phyloP scores from a whole-genome alignment of 192 early-diverging fungal species.

The Endogone sp. region DNA sequence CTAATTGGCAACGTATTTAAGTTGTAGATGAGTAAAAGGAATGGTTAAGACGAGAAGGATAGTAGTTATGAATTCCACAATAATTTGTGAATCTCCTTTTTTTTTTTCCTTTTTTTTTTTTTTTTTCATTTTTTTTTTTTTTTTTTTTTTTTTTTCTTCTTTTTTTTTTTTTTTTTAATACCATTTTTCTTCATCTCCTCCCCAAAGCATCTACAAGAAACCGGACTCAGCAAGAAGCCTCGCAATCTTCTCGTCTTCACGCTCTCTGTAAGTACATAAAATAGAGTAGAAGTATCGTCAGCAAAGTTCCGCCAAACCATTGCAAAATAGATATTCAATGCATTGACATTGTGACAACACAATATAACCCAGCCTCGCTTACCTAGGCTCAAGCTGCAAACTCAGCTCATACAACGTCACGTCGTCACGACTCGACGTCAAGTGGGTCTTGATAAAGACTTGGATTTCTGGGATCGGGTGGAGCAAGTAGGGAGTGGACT shows the following conservation, averaged over 20 bases:
- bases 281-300: neutral
- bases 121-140: neutral
- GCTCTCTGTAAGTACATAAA: slow-evolving; percentile 43
- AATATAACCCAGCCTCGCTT: slow-evolving; percentile 4
- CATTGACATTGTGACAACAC: neutral
- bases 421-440: slow-evolving; percentile 68
- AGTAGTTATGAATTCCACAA: neutral
- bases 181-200: neutral
- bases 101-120: neutral
- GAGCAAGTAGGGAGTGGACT: slow-evolving; percentile 79
- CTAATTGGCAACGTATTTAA: too few species aligned
- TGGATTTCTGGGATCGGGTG: slow-evolving; percentile 84
- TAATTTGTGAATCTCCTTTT: neutral
- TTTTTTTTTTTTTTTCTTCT: neutral
- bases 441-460: slow-evolving; percentile 62
- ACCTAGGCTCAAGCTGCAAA: slow-evolving; percentile 80
- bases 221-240: slow-evolving; percentile 74
- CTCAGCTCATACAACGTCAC: slow-evolving; percentile 75
- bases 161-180: neutral
- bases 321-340: neutral
- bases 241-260: slow-evolving; percentile 78
- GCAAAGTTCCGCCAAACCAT: neutral
- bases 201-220: slow-evolving; percentile 52
- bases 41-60: neutral
- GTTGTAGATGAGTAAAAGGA: too few species aligned